Base-by-base conservation (phyloP, 768 basidiomycete species). In the Podaxis sp. region DNA sequence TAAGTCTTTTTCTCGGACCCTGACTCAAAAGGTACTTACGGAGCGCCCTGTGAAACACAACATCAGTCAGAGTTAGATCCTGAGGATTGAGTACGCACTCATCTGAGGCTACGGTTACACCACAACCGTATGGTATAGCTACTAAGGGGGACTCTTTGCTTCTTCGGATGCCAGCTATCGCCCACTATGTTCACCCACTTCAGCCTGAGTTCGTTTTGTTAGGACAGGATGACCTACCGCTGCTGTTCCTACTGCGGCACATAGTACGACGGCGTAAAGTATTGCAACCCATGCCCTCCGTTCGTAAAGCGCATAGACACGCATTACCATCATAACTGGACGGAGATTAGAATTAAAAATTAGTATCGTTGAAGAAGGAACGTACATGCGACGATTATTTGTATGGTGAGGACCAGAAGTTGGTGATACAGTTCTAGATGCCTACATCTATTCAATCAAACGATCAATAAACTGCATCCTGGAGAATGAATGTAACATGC, bases 241-340 rank as follows among this genome's bases (percentile, higher is more conserved):
- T 11, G 73, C 76, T 36, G 72, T 69, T 11, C 37, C 62, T 50
- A 78, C 69, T 6, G 70, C 72, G 4, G 62, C 64, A 20, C 70
- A 56, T 0, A 70, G 73, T 2, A 72, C 64, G 36, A 62, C 44
- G 28, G 69, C 57, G 15, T 74, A 68, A n/a, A 76, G 59, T 0
- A 66, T 30, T 0, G 77, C 72, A n/a, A 78, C 65, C 36, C 54
- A 57, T 8, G 62, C 62, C 53, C 53, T 73, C 6, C 74, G 73
- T 5, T 69, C 71, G 60, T 79, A 81, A 0, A 81, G 70, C 30
- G 80, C 80, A 58, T 77, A 75, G 6, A 76, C 77, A 6, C 80
- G 66, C 66, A 78, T 74, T n/a, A 76, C 74, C 10, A 79, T 72
- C 30, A 79, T 68, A n/a, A 73, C 78, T 79, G 30, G n/a, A n/a